These are phyloP conservation scores for Phaeoacremonium minimum DNA, from an alignment of 2,329 filamentous ascomycete species.

Conservation along the genomic window DNA sequence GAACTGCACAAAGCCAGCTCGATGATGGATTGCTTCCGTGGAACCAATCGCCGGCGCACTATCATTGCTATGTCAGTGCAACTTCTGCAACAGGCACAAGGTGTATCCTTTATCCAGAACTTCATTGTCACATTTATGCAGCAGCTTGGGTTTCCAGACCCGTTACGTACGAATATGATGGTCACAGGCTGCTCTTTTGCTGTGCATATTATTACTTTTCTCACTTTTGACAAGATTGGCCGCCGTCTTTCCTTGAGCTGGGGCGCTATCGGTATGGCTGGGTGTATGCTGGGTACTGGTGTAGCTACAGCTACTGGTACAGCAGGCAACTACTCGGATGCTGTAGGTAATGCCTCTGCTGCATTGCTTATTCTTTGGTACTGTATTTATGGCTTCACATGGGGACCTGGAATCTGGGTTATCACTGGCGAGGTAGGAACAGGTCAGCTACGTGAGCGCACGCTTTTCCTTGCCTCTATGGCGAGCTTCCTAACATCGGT, in stretches of 20 bases:
- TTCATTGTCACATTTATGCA: slow-evolving; percentile 3
- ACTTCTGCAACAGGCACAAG: slow-evolving; percentile 2
- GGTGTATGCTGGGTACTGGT: no score
- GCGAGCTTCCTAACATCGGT: slow-evolving; percentile 16
- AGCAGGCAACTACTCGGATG: neutral
- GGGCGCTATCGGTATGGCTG: no score
- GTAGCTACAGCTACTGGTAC: neutral
- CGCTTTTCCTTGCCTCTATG: slow-evolving; percentile 16
- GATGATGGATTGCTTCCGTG: slow-evolving; percentile 1
- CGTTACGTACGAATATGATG: no score
- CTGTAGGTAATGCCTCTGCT: slow-evolving; percentile 1
- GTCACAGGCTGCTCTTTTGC: no score
- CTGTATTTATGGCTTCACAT: slow-evolving; percentile 27
- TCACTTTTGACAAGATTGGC: no score
- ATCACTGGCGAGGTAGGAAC: slow-evolving; percentile 17
- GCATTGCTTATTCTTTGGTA: neutral
- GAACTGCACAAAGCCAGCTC: neutral
- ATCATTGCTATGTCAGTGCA: slow-evolving; percentile 1
- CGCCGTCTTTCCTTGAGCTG: no score
- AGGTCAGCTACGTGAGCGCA: slow-evolving; percentile 14
- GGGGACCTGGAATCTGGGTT: slow-evolving; percentile 26
- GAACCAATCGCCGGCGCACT: slow-evolving; percentile 3
- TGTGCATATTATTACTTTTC: no score
- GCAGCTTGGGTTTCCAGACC: slow-evolving; percentile 1
- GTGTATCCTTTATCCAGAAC: neutral